Conservation (phyloP, 352 stramenopile genomes). For the Pythium dissimile region DNA sequence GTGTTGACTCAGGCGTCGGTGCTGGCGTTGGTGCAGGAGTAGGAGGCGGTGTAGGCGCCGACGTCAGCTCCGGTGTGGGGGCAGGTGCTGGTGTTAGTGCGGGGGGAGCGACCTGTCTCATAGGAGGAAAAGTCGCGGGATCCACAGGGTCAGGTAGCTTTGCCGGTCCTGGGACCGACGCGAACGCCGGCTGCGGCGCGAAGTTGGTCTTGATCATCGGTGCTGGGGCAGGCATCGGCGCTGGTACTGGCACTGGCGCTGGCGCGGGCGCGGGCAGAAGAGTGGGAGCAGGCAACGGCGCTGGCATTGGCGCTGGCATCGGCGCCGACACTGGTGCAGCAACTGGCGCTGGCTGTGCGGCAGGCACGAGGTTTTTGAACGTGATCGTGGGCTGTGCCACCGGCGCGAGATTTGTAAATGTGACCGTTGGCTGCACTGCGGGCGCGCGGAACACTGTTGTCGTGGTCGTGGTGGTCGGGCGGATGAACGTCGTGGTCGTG, state of each 20-base stretch:
- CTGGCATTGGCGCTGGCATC: not conserved
- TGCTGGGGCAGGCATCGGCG: not conserved
- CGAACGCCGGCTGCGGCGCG: constrained; percentile 1
- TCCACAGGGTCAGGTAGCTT: constrained; percentile 4
- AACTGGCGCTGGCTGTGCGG: not conserved
- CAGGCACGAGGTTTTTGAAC: not conserved
- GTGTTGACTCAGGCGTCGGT: not conserved
- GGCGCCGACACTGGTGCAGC: not conserved
- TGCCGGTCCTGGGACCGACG: not conserved
- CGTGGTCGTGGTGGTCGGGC: constrained; percentile 5
- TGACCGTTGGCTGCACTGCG: not conserved
- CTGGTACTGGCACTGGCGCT: not conserved
- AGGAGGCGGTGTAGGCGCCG: not conserved
- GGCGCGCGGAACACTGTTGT: not conserved
- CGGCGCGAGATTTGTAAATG: not conserved
- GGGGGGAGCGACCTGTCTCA: constrained; percentile 5
- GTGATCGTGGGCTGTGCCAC: no score
- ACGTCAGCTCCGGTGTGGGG: not conserved
- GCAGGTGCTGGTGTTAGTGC: not conserved
- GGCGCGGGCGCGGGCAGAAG: not conserved
- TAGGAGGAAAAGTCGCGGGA: not conserved
- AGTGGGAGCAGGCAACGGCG: not conserved
- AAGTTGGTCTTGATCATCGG: not conserved
- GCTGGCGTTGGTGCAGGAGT: not conserved
- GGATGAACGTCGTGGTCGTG: constrained; percentile 7